Percentiles rank a stretch among this genome's conserved stretches.
These are phyloP conservation scores for Linnemannia hyalina DNA, from an alignment of 192 early-diverging fungal species.

Conservation along the genomic window DNA sequence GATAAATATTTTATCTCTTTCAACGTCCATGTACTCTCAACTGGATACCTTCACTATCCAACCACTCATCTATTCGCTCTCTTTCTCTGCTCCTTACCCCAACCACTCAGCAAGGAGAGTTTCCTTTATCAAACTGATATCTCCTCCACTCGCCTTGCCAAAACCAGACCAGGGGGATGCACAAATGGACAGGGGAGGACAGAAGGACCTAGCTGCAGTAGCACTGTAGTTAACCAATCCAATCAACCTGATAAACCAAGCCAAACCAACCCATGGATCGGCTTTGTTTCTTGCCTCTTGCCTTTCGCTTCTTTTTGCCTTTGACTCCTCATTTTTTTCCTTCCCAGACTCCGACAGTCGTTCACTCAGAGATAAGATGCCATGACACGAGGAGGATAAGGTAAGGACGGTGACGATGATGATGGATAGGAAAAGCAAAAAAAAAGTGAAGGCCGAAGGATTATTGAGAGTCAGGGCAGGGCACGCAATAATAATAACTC, in stretches of 20 bases:
- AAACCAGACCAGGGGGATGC: background rate
- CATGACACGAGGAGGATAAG: background rate
- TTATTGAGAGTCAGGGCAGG: background rate
- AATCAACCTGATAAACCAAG: background rate
- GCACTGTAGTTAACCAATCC: background rate
- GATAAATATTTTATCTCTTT: background rate
- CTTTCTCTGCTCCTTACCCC: background rate
- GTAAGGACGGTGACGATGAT: background rate
- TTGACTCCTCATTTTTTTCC: background rate
- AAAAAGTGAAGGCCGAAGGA: background rate
- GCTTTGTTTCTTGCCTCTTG: background rate
- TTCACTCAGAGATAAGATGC: conserved; percentile 8
- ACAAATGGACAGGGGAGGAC: background rate
- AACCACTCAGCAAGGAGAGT: background rate
- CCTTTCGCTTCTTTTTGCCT: background rate
- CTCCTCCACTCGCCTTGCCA: background rate
- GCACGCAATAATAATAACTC: too few relatives aligned
- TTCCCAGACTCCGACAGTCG: conserved; percentile 2
- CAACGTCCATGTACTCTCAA: background rate
- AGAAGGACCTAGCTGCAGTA: background rate
- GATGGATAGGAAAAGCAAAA: background rate
- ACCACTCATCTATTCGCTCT: background rate
- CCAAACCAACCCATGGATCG: conserved; percentile 3
- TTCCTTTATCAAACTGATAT: background rate
- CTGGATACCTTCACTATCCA: background rate